phyloP scores from a whole-genome alignment of 352 stramenopile species.

The Phytopythium cucurbitacearum region DNA sequence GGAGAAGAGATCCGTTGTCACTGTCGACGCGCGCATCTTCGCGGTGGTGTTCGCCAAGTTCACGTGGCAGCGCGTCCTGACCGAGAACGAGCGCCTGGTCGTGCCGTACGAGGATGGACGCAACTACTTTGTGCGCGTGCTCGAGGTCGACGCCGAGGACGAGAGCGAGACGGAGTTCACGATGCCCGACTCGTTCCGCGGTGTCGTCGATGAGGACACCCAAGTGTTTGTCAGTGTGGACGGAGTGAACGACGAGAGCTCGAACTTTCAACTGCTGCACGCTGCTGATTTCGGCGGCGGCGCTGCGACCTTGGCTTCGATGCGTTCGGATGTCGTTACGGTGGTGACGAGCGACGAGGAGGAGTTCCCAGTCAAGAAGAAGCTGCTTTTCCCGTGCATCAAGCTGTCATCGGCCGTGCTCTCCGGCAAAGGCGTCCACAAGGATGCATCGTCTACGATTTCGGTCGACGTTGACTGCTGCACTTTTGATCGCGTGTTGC shows the following conservation, averaged over 20 bases:
- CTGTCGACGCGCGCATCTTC: slow-evolving; percentile 50
- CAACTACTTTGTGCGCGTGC: slow-evolving; percentile 66
- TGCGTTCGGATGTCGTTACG: slow-evolving; percentile 70
- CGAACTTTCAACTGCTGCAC: slow-evolving; percentile 42
- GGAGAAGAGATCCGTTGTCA: slow-evolving; percentile 11
- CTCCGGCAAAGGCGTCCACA: slow-evolving; percentile 67
- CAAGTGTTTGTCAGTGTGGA: slow-evolving; percentile 62
- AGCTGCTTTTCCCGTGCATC: slow-evolving; percentile 87
- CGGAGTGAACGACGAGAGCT: slow-evolving; percentile 17
- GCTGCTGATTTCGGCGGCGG: slow-evolving; percentile 7
- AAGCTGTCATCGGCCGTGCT: slow-evolving; percentile 80
- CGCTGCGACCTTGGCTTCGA: slow-evolving; percentile 26
- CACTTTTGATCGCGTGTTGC: slow-evolving; percentile 85
- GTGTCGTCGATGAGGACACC: slow-evolving; percentile 51
- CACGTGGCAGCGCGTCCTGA: slow-evolving; percentile 58
- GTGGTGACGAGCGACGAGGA: slow-evolving; percentile 84
- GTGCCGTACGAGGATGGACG: slow-evolving; percentile 38
- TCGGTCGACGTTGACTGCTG: slow-evolving; percentile 82
- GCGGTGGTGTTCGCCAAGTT: slow-evolving; percentile 45
- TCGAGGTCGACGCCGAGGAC: slow-evolving; percentile 68
- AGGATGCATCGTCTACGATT: slow-evolving; percentile 54
- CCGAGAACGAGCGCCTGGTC: slow-evolving; percentile 75
- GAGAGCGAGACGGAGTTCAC: slow-evolving; percentile 78
- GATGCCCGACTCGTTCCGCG: slow-evolving; percentile 81
- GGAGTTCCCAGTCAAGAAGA: slow-evolving; percentile 88